phyloP scores from a whole-genome alignment of 495 filamentous ascomycete genomes.

The Cercophora samala region DNA sequence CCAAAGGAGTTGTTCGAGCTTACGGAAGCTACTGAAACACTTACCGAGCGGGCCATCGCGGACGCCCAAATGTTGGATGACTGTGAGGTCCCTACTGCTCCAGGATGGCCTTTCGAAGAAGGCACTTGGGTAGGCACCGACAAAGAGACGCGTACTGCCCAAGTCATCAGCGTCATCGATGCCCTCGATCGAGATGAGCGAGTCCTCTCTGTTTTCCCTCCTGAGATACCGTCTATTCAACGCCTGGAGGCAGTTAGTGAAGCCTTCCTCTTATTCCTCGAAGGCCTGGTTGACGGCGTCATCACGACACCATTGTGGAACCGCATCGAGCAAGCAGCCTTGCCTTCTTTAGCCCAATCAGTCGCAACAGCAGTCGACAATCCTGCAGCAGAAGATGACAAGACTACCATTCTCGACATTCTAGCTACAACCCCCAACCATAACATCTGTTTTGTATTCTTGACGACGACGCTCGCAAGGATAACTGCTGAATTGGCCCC shows the following conservation, averaged over 20 bases:
- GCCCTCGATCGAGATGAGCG: slow-evolving; percentile 65
- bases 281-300: slow-evolving; percentile 69
- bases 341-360: slow-evolving; percentile 30
- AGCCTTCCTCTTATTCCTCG: slow-evolving; percentile 66
- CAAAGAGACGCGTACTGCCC: slow-evolving; percentile 26
- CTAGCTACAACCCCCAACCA: slow-evolving; percentile 68
- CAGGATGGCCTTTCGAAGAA: slow-evolving; percentile 75
- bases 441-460: slow-evolving; percentile 80
- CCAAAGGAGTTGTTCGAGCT: slow-evolving; percentile 85
- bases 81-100: slow-evolving; percentile 53
- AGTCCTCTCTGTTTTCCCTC: slow-evolving; percentile 55
- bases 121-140: slow-evolving; percentile 34
- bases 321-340: slow-evolving; percentile 57
- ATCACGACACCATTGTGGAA: slow-evolving; percentile 67
- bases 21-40: slow-evolving; percentile 74
- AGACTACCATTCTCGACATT: slow-evolving; percentile 66
- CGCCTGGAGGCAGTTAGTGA: slow-evolving; percentile 67
- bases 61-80: slow-evolving; percentile 78
- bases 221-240: slow-evolving; percentile 57
- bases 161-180: slow-evolving; percentile 51
- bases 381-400: slow-evolving; percentile 56
- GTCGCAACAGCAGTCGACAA: background rate
- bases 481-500: slow-evolving; percentile 48
- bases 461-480: slow-evolving; percentile 68
- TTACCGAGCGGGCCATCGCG: slow-evolving; percentile 70